Percentiles rank a stretch among this genome's conserved stretches.
Conservation (phyloP, 345 rosid genomes). For the Abelmoschus esculentus region DNA sequence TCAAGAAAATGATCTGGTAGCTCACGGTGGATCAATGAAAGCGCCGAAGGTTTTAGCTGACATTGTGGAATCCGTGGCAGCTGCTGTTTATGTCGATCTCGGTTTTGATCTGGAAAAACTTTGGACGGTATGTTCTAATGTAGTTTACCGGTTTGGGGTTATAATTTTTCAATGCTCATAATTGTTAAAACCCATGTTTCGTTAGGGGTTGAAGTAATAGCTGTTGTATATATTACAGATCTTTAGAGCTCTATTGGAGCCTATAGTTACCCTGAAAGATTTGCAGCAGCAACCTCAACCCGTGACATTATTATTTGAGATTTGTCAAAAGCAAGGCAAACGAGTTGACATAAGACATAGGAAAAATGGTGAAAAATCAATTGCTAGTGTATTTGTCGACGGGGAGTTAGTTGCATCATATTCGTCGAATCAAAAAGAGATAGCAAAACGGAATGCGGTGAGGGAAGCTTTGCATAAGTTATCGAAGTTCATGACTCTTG, state of each 20-base stretch:
- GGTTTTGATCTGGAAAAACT: slow-evolving; percentile 44
- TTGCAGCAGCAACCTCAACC: slow-evolving; percentile 69
- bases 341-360: slow-evolving; percentile 32
- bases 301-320: slow-evolving; percentile 38
- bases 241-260: slow-evolving; percentile 60
- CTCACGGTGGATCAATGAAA: slow-evolving; percentile 57
- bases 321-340: slow-evolving; percentile 65
- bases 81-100: slow-evolving; percentile 60
- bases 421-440: slow-evolving; percentile 51
- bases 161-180: background rate
- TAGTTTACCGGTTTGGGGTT: background rate
- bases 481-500: slow-evolving; percentile 13
- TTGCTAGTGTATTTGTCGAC: slow-evolving; percentile 38
- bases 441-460: slow-evolving; percentile 62
- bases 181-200: background rate
- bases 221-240: slow-evolving; percentile 34
- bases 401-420: slow-evolving; percentile 41
- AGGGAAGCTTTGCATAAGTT: slow-evolving; percentile 47
- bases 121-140: slow-evolving; percentile 53
- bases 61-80: slow-evolving; percentile 65
- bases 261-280: slow-evolving; percentile 46
- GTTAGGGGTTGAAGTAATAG: background rate
- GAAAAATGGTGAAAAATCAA: slow-evolving; percentile 22
- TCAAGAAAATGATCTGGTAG: slow-evolving; percentile 39
- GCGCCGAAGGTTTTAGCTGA: slow-evolving; percentile 86